Conservation (phyloP, 139 green algal genomes). For the Chlorella sp. region DNA sequence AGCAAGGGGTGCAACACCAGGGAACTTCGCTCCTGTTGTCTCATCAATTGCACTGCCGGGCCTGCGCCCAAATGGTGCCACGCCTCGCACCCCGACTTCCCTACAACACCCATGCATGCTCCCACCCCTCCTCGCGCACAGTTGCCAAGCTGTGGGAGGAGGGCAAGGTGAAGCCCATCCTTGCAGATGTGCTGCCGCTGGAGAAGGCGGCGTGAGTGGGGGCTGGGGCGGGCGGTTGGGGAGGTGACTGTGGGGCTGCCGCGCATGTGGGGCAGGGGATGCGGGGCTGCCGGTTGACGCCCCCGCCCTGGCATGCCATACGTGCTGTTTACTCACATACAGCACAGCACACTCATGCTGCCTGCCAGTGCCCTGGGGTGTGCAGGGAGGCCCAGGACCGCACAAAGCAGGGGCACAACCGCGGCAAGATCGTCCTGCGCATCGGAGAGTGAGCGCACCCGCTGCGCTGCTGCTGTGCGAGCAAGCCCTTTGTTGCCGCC, state of each 20-base stretch:
- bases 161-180: conserved; percentile 38
- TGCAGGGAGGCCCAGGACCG: conserved; percentile 39
- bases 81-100: no score
- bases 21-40: background rate
- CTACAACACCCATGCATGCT: no score
- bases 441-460: background rate
- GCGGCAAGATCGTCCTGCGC: conserved; percentile 52
- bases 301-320: no score
- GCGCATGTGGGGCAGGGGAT: background rate
- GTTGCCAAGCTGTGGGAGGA: conserved; percentile 32
- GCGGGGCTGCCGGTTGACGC: background rate
- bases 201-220: conserved; percentile 20
- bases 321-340: background rate
- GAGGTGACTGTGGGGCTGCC: no score
- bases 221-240: no score
- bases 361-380: background rate
- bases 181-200: conserved; percentile 38
- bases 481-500: no score
- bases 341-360: background rate
- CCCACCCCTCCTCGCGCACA: no score
- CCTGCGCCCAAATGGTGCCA: no score
- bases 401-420: conserved; percentile 17
- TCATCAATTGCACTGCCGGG: no score
- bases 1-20: background rate
- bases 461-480: no score